A percentile compares a stretch with the other conserved stretches of the same genome.
phyloP scores from a whole-genome alignment of 345 rosid genomes.

The Eucalyptus pauciflora region DNA sequence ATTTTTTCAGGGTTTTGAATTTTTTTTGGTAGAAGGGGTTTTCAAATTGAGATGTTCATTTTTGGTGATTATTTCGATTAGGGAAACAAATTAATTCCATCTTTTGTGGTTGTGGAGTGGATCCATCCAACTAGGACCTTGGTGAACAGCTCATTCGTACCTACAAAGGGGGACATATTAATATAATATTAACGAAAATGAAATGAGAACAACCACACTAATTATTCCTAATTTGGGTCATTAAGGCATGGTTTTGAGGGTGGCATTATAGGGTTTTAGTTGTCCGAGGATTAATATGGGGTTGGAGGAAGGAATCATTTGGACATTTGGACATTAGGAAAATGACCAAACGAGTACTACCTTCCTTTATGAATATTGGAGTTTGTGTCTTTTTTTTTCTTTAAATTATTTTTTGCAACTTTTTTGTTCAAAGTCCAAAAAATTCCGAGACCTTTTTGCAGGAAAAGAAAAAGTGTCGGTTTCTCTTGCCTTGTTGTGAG shows the following conservation, averaged over 20 bases:
- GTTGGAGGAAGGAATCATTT: neutral
- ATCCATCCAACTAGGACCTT: neutral
- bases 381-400: neutral
- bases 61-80: neutral
- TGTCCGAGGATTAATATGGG: neutral
- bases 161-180: neutral
- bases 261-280: neutral
- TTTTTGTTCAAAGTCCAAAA: neutral
- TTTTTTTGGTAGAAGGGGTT: too few relatives aligned
- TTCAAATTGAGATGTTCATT: neutral
- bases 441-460: neutral
- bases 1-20: accelerated
- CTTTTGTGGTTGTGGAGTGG: neutral
- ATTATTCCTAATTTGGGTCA: neutral
- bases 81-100: neutral
- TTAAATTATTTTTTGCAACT: neutral
- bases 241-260: neutral
- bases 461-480: neutral
- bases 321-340: neutral
- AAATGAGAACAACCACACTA: neutral
- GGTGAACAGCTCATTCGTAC: neutral
- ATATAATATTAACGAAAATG: neutral
- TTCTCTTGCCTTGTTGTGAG: constrained; percentile 7
- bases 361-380: neutral
- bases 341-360: neutral